Percentiles rank a stretch among this genome's conserved stretches.
These are phyloP conservation scores for Ambrosia artemisiifolia DNA, from an alignment of 129 eudicot genomes.

Conservation along the genomic window DNA sequence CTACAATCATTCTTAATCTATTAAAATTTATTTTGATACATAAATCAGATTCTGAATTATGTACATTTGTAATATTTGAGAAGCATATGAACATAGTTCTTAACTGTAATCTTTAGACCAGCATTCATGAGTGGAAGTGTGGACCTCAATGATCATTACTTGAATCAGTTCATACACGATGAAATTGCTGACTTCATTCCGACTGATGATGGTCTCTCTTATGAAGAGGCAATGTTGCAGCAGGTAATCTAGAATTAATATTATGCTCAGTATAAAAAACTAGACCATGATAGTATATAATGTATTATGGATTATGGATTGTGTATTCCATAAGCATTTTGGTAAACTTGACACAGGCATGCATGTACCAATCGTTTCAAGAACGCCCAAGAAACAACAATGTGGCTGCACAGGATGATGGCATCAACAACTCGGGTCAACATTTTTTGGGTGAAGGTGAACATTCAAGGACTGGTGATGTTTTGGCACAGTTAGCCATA, in stretches of 20 bases:
- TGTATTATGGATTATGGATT: too few relatives aligned
- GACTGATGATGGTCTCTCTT: constrained; percentile 52
- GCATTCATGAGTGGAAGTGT: constrained; percentile 39
- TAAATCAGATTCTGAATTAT: constrained; percentile 1
- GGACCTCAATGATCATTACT: constrained; percentile 32
- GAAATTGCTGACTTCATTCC: constrained; percentile 53
- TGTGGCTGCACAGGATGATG: constrained; percentile 25
- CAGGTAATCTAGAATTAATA: constrained; percentile 40
- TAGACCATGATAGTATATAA: background rate
- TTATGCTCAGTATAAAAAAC: background rate
- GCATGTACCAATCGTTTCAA: constrained; percentile 54
- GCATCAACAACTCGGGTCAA: constrained; percentile 26
- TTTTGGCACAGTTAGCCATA: constrained; percentile 47
- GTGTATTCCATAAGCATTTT: background rate
- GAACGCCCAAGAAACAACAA: constrained; percentile 28
- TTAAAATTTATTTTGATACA: background rate
- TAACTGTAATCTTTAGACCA: background rate
- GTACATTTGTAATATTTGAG: constrained; percentile 3
- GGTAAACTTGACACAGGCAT: constrained; percentile 40
- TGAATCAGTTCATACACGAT: too few relatives aligned
- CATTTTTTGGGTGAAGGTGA: constrained; percentile 39
- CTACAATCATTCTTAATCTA: background rate
- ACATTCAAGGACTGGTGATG: constrained; percentile 32
- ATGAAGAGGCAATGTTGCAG: constrained; percentile 60
- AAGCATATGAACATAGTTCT: background rate